Percentiles rank a stretch among this genome's conserved stretches.
These are phyloP conservation scores for Cercospora brassicicola DNA, from an alignment of 2,329 filamentous ascomycete species.

Conservation along the genomic window DNA sequence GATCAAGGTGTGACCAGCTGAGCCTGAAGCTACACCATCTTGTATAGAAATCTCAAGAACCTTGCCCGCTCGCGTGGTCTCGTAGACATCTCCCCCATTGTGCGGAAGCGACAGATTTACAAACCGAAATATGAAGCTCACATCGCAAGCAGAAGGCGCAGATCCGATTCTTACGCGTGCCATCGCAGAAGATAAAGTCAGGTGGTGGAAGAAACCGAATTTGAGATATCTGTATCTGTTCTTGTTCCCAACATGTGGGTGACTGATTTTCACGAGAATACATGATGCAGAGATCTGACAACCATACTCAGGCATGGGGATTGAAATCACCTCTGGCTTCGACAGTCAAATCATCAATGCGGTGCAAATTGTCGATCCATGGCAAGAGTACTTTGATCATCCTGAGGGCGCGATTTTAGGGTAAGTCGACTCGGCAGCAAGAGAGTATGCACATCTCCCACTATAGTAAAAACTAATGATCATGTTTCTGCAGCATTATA, in stretches of 20 bases:
- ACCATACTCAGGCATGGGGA: constrained; percentile 48
- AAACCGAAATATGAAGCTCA: constrained; percentile 8
- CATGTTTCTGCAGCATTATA: constrained; percentile 49
- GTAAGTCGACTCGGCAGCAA: background rate
- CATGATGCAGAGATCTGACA: background rate
- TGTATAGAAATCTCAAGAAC: background rate
- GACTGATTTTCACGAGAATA: background rate
- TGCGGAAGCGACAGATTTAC: background rate
- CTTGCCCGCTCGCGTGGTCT: background rate
- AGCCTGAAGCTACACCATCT: background rate
- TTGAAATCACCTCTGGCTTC: constrained; percentile 63
- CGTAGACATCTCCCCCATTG: background rate
- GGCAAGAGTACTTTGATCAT: constrained; percentile 45
- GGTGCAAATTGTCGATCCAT: constrained; percentile 22
- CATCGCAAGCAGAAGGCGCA: constrained; percentile 15
- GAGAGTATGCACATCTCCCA: background rate
- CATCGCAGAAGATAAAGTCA: constrained; percentile 42
- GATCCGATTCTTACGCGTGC: constrained; percentile 30
- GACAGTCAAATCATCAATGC: constrained; percentile 50
- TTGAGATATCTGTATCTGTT: constrained; percentile 58
- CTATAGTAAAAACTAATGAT: background rate
- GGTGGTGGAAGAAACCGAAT: constrained; percentile 57
- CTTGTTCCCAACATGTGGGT: constrained; percentile 56
- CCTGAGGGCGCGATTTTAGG: constrained; percentile 49
- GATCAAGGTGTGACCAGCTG: background rate